These are phyloP conservation scores for Phytophthora pini DNA, from an alignment of 352 stramenopile genomes.

Conservation along the genomic window DNA sequence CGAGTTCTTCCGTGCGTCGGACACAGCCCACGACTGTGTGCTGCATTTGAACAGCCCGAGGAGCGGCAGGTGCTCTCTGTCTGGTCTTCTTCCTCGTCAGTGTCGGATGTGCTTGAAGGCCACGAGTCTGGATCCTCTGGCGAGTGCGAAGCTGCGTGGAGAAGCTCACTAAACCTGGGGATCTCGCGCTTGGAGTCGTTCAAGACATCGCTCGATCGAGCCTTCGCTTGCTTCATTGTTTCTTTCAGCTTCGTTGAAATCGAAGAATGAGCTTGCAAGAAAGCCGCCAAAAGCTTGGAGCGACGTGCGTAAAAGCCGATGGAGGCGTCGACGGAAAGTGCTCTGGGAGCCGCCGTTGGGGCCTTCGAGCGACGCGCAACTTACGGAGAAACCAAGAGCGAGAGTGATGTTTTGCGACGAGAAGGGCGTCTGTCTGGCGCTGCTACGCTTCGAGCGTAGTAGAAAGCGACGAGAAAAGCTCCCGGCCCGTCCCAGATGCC, in stretches of 20 bases:
- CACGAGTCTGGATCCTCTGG: slow-evolving; percentile 18
- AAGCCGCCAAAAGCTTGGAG: slow-evolving; percentile 40
- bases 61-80: slow-evolving; percentile 18
- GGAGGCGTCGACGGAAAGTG: slow-evolving; percentile 35
- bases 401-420: slow-evolving; percentile 35
- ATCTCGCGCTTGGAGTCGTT: slow-evolving; percentile 15
- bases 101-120: slow-evolving; percentile 32
- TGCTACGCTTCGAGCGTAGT: slow-evolving; percentile 12
- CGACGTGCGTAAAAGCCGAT: slow-evolving; percentile 41
- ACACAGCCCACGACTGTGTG: slow-evolving; percentile 67
- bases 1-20: slow-evolving; percentile 65
- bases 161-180: slow-evolving; percentile 31
- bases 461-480: slow-evolving; percentile 26
- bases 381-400: slow-evolving; percentile 6
- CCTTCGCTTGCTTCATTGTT: slow-evolving; percentile 1
- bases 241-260: slow-evolving; percentile 25
- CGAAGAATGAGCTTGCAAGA: slow-evolving; percentile 40
- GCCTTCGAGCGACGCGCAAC: slow-evolving; percentile 6
- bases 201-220: slow-evolving; percentile 3
- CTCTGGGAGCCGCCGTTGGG: slow-evolving; percentile 33
- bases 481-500: slow-evolving; percentile 32
- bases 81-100: slow-evolving; percentile 32
- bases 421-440: slow-evolving; percentile 29
- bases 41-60: slow-evolving; percentile 43
- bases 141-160: slow-evolving; percentile 30